Percentiles rank a stretch among this genome's conserved stretches.
Conservation (phyloP, 169 alveolate genomes). For the Plasmodium ovale region DNA sequence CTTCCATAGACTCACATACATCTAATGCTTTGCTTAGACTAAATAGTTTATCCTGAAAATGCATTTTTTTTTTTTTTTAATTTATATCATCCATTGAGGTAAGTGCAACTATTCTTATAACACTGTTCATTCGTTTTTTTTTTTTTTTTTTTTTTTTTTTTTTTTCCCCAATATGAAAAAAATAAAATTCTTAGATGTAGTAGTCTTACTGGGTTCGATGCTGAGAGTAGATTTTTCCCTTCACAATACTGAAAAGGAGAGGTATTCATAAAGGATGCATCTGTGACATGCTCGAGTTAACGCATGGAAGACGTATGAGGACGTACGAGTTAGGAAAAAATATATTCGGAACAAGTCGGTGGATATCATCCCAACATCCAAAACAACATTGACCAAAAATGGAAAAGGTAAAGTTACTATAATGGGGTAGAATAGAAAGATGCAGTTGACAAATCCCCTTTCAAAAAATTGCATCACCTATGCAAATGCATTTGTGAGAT, state of each 20-base stretch:
- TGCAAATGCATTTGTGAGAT: no score
- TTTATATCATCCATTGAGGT: not conserved
- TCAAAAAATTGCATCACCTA: no score
- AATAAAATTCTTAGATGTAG: not conserved
- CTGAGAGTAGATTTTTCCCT: slow-evolving; percentile 33
- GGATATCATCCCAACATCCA: no score
- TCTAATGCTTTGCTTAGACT: slow-evolving; percentile 42
- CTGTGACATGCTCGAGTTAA: no score
- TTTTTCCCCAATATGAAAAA: not conserved
- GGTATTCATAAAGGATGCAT: no score
- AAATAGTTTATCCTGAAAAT: slow-evolving; percentile 38
- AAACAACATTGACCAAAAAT: no score
- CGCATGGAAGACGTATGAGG: no score
- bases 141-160: not conserved
- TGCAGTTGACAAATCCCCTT: no score
- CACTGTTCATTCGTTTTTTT: not conserved
- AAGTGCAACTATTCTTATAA: not conserved
- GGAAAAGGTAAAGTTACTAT: not conserved
- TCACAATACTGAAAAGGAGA: slow-evolving; percentile 47
- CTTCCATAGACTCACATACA: slow-evolving; percentile 33
- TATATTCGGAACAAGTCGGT: no score
- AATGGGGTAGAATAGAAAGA: no score
- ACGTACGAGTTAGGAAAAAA: no score
- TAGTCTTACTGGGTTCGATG: slow-evolving; percentile 19
- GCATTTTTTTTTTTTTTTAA: not conserved